Base-by-base conservation (phyloP, 805 yeast genomes). In the Hanseniaspora vineae region DNA sequence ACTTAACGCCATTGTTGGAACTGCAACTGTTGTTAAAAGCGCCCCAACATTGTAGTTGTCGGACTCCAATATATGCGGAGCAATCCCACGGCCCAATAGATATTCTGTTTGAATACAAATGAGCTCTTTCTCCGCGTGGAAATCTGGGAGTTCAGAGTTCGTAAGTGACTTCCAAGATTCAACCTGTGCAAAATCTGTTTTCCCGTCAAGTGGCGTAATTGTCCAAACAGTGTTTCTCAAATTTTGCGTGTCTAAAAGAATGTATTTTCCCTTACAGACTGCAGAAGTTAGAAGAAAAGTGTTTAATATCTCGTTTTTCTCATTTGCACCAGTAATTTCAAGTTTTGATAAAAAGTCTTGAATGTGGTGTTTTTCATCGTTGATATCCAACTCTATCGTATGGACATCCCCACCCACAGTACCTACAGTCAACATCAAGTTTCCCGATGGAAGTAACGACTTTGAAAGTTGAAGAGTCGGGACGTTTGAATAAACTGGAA, bases 1-100 rank as follows among this genome's bases (percentile, higher is more conserved):
- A 57, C 42, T 35, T 46, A 50, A 33, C 54, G 54, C 3, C 59
- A 59, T 23, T 33, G 37, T 33, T 5, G 37, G 37, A 33, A 33
- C 37, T 14, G 37, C 37, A 13, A 33, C 9, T 6, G 37, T 33
- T 10, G 37, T 33, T n/a, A 33, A 14, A 13, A 33, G 15, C 12
- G 37, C 37, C 14, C 37, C 37, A 33, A 33, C 15, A n/a, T 33
- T 33, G 37, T 33, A 33, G 15, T 33, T n/a, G 3, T 33, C 11
- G 14, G 37, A 14, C 3, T 33, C 37, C 4, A 33, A 6, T 33
- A 33, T 13, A 6, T 33, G 15, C 9, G 37, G 37, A 33, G 4
- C 37, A 33, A 33, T 14, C 37, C 37, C 37, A 33, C 37, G 14
- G 15, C 37, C 37, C 15, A 33, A n/a, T n/a, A 33, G 9, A 33